Conservation (phyloP, 192 early-diverging fungal genomes). For the Lunasporangiospora selenospora region DNA sequence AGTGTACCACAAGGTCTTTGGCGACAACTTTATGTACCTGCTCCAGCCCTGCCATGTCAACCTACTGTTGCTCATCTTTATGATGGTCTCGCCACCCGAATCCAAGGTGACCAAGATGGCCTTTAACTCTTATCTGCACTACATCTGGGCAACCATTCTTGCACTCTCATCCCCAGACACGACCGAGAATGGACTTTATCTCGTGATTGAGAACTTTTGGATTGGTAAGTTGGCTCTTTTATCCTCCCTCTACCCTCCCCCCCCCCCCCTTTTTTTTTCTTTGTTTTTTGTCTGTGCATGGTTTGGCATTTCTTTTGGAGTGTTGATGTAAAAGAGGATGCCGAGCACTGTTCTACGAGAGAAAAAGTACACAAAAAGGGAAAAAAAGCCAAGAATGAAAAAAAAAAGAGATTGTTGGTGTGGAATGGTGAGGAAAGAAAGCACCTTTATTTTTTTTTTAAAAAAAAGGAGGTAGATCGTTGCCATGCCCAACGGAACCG, state of each 20-base stretch:
- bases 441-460: too few relatives aligned
- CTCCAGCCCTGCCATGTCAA: conserved; percentile 67
- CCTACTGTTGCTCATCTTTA: conserved; percentile 49
- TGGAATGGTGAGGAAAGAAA: too few relatives aligned
- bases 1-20: conserved; percentile 54
- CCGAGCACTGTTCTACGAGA: too few relatives aligned
- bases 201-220: conserved; percentile 65
- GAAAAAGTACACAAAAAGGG: too few relatives aligned
- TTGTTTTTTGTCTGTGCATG: background rate
- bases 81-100: conserved; percentile 50
- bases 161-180: conserved; percentile 58
- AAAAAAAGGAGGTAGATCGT: too few relatives aligned
- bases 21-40: conserved; percentile 54
- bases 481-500: too few relatives aligned
- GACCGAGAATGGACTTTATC: conserved; percentile 48
- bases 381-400: too few relatives aligned
- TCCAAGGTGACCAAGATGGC: conserved; percentile 41
- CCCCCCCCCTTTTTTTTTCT: background rate
- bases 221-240: conserved; percentile 36
- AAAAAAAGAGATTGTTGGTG: too few relatives aligned
- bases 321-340: too few relatives aligned
- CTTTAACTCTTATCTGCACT: conserved; percentile 62
- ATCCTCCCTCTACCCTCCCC: background rate
- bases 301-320: too few relatives aligned
- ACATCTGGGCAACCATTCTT: conserved; percentile 59